Conservation (phyloP, 345 rosid genomes). For the Euphorbia pulcherrima region DNA sequence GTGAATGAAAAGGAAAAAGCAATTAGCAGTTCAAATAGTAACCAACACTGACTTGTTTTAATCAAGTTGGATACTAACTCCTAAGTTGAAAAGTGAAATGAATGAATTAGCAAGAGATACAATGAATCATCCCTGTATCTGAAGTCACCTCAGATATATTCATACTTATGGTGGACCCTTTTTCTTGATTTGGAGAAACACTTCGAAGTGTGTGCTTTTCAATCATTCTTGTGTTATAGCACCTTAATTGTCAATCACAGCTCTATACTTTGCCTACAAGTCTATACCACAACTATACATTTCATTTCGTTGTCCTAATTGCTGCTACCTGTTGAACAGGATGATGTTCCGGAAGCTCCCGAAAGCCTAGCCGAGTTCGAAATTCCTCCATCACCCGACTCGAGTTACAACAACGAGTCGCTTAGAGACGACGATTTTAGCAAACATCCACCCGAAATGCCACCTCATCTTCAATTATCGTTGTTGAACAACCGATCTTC, state of each 20-base stretch:
- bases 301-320: slow-evolving; percentile 1
- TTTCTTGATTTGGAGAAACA: not conserved
- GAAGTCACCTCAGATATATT: not conserved
- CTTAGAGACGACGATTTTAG: slow-evolving; percentile 39
- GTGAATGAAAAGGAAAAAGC: not conserved
- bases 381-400: slow-evolving; percentile 52
- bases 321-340: slow-evolving; percentile 30
- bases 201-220: not conserved
- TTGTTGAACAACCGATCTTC: slow-evolving; percentile 24
- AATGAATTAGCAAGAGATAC: not conserved
- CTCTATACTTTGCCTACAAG: not conserved
- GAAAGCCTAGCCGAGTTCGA: slow-evolving; percentile 43
- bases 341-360: slow-evolving; percentile 38
- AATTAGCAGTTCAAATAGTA: not conserved
- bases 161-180: not conserved
- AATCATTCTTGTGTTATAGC: not conserved
- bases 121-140: not conserved
- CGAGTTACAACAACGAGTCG: slow-evolving; percentile 43
- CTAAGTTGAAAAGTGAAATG: slow-evolving; percentile 1
- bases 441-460: slow-evolving; percentile 55
- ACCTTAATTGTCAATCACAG: not conserved
- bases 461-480: slow-evolving; percentile 44
- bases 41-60: not conserved
- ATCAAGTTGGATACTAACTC: not conserved
- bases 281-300: not conserved